Evolutionary conservation across 345 rosid genomes (phyloP).

Genomic region (Brassica incana): DNA sequence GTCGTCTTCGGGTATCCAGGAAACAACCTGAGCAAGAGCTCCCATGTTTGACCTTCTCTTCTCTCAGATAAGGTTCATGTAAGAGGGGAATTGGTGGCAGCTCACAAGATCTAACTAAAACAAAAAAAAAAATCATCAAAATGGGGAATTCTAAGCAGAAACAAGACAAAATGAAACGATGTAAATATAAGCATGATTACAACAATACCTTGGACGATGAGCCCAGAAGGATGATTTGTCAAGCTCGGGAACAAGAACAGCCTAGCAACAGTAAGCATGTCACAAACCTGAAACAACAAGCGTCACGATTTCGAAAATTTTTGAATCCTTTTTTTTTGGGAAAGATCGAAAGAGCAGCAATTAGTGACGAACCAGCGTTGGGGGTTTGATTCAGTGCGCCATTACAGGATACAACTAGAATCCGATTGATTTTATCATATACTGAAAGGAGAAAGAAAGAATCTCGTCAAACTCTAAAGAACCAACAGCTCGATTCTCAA

Average conservation of each 20-base stretch:
- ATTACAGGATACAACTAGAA: conserved; percentile 52
- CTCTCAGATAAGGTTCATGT: conserved; percentile 21
- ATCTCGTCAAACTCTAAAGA: background rate
- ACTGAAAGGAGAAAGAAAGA: conserved; percentile 39
- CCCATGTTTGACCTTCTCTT: conserved; percentile 52
- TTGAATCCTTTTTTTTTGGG: background rate
- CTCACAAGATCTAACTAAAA: background rate
- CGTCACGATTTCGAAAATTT: background rate
- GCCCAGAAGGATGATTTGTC: conserved; percentile 85
- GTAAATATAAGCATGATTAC: background rate
- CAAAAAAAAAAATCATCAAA: background rate
- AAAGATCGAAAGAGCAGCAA: conserved; percentile 4
- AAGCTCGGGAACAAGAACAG: conserved; percentile 80
- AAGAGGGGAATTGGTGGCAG: conserved; percentile 16
- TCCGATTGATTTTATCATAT: conserved; percentile 57
- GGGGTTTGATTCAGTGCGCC: conserved; percentile 73
- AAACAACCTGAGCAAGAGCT: conserved; percentile 58
- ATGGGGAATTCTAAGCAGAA: background rate
- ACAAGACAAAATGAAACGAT: background rate
- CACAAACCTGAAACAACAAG: conserved; percentile 58
- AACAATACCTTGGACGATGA: conserved; percentile 60
- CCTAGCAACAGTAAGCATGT: conserved; percentile 81
- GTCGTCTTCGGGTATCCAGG: conserved; percentile 82
- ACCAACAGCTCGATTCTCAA: background rate
- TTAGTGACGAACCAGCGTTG: conserved; percentile 49